Percentiles rank a stretch among this genome's conserved stretches.
phyloP scores from a whole-genome alignment of 441 rosid genomes.

The Melastoma candidum region DNA sequence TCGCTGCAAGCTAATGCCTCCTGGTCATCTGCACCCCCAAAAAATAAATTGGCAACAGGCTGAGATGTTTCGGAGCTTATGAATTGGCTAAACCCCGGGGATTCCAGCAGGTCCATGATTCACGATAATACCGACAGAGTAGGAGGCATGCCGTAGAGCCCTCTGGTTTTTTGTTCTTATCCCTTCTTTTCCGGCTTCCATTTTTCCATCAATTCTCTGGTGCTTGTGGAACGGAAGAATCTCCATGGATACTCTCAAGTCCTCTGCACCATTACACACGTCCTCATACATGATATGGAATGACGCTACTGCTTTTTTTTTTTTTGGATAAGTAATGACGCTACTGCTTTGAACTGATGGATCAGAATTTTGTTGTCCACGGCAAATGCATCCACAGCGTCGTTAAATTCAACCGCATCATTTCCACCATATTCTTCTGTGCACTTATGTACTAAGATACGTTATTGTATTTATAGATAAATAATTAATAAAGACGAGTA shows the following conservation, averaged over 20 bases:
- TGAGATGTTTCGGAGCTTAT: slow-evolving; percentile 36
- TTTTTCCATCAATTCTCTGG: slow-evolving; percentile 63
- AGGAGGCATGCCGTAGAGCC: slow-evolving; percentile 61
- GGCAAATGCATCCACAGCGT: slow-evolving; percentile 45
- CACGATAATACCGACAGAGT: slow-evolving; percentile 64
- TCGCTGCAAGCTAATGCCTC: slow-evolving; percentile 72
- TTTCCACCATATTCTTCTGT: slow-evolving; percentile 62
- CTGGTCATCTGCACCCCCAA: slow-evolving; percentile 83
- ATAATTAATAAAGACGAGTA: slow-evolving; percentile 8
- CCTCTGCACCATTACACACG: slow-evolving; percentile 55
- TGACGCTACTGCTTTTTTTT: not conserved
- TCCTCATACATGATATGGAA: slow-evolving; percentile 50
- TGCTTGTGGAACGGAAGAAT: slow-evolving; percentile 82
- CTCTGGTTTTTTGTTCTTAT: slow-evolving; percentile 60
- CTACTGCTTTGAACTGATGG: slow-evolving; percentile 51
- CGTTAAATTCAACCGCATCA: slow-evolving; percentile 65
- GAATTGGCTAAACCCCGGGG: slow-evolving; percentile 32
- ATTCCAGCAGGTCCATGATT: slow-evolving; percentile 62
- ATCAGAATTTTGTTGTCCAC: slow-evolving; percentile 35
- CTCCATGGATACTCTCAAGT: slow-evolving; percentile 53
- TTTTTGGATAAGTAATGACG: slow-evolving; percentile 5
- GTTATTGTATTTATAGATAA: slow-evolving; percentile 29
- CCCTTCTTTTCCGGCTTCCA: slow-evolving; percentile 51
- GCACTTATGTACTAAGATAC: no score
- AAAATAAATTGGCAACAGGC: slow-evolving; percentile 54